Percentiles rank a stretch among this genome's conserved stretches.
Evolutionary conservation across 257 asterid species (phyloP).

Genomic region (Rhazya stricta): DNA sequence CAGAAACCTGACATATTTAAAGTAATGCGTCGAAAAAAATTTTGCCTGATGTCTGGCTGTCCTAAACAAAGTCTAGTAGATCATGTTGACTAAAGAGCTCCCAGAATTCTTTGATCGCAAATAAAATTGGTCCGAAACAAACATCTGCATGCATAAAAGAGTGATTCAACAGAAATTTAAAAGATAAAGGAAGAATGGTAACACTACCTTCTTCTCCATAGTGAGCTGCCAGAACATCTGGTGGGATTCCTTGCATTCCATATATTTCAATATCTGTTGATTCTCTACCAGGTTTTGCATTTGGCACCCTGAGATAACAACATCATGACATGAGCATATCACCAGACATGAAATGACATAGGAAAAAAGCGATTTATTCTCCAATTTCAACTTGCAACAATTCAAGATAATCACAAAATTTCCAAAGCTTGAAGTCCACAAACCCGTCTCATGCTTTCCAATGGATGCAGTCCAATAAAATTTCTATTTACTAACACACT

Average conservation of each 20-base stretch:
- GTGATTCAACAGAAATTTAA: not conserved
- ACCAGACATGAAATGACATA: not conserved
- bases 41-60: not conserved
- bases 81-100: not conserved
- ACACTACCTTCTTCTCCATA: constrained; percentile 87
- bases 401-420: not conserved
- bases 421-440: not conserved
- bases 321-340: not conserved
- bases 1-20: not conserved
- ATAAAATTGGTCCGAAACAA: not conserved
- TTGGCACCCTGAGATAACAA: constrained; percentile 67
- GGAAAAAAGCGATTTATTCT: not conserved
- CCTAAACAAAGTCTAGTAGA: not conserved
- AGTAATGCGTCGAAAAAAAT: not conserved
- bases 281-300: constrained; percentile 90
- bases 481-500: not conserved
- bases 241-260: constrained; percentile 98
- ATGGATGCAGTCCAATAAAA: not conserved
- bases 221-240: constrained; percentile 75
- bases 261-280: constrained; percentile 88
- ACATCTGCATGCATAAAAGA: not conserved
- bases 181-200: not conserved
- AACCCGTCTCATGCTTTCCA: not conserved
- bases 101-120: not conserved
- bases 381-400: not conserved